phyloP scores from a whole-genome alignment of 306 rosid species.

The Lablab purpureus region DNA sequence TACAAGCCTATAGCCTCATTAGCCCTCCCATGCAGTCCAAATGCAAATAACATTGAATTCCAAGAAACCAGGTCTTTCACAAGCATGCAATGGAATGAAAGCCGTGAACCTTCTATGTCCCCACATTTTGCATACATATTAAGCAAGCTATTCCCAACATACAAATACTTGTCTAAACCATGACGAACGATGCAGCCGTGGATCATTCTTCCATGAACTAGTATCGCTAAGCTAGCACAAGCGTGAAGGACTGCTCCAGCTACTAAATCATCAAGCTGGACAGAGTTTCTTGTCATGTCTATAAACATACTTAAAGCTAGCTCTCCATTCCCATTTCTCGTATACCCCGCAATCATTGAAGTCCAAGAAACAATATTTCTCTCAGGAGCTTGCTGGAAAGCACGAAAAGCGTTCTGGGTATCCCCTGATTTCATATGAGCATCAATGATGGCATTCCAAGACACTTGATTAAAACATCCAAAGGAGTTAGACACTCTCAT shows the following conservation, averaged over 20 bases:
- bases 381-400: constrained; percentile 72
- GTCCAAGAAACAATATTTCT: constrained; percentile 84
- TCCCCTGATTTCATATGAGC: constrained; percentile 81
- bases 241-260: constrained; percentile 82
- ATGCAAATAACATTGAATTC: constrained; percentile 81
- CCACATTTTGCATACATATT: constrained; percentile 89
- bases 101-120: constrained; percentile 61
- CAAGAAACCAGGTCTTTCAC: constrained; percentile 78
- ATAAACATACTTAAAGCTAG: constrained; percentile 68
- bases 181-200: constrained; percentile 57
- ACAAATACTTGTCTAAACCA: constrained; percentile 58
- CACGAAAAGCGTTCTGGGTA: constrained; percentile 60
- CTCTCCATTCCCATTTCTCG: constrained; percentile 73
- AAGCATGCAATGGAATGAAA: constrained; percentile 57
- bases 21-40: constrained; percentile 73
- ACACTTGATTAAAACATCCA: constrained; percentile 63
- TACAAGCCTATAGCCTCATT: constrained; percentile 55
- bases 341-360: constrained; percentile 73
- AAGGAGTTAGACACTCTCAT: constrained; percentile 59
- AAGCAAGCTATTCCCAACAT: constrained; percentile 73
- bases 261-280: constrained; percentile 70
- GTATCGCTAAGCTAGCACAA: constrained; percentile 71
- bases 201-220: constrained; percentile 69
- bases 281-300: constrained; percentile 60
- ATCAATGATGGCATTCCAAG: constrained; percentile 86